A percentile compares a stretch with the other conserved stretches of the same genome.
These are phyloP conservation scores for Vitis amurensis DNA, from an alignment of 164 flowering plant species.

Conservation along the genomic window DNA sequence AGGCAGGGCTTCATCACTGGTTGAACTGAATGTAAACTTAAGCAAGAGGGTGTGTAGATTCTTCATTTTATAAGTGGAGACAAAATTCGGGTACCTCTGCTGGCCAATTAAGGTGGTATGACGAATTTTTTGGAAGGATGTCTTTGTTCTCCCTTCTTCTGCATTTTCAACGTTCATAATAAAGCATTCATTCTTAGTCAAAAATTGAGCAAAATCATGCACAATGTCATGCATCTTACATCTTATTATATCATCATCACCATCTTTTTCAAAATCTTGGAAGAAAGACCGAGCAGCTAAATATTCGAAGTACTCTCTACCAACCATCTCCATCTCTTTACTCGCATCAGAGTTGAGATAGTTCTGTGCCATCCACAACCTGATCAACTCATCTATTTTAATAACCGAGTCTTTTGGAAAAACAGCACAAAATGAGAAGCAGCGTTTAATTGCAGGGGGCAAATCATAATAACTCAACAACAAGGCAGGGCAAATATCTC, in stretches of 20 bases:
- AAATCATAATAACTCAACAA: background rate
- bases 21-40: too few species aligned
- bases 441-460: background rate
- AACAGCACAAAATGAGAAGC: constrained; percentile 24
- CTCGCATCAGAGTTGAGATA: background rate
- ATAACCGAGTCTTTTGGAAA: constrained; percentile 13
- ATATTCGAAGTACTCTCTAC: constrained; percentile 6
- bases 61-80: too few species aligned
- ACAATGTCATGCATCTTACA: constrained; percentile 15
- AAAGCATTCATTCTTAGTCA: background rate
- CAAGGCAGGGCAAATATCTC: constrained; percentile 15
- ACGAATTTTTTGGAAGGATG: too few species aligned
- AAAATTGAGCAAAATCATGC: constrained; percentile 13
- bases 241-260: background rate
- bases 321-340: background rate
- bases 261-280: constrained; percentile 12
- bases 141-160: too few species aligned
- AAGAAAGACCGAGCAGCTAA: constrained; percentile 6
- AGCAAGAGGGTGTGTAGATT: too few species aligned
- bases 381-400: background rate
- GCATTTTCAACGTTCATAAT: too few species aligned
- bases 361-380: constrained; percentile 19
- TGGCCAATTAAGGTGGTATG: too few species aligned
- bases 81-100: too few species aligned
- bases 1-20: too few species aligned